These are phyloP conservation scores for Clonostachys rosea DNA, from an alignment of 2,329 filamentous ascomycete genomes.

Conservation along the genomic window DNA sequence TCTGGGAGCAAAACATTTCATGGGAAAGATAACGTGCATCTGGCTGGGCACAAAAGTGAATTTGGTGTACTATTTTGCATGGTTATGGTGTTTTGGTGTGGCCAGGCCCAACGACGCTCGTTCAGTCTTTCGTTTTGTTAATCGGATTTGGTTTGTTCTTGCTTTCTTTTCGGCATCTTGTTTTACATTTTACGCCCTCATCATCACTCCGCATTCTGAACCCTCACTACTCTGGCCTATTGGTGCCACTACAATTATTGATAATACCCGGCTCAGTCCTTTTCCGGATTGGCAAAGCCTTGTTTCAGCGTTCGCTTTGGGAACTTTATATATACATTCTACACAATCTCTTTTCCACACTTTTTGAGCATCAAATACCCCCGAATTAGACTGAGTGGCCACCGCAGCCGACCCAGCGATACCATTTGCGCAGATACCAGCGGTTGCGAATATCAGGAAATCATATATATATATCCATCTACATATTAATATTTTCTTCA, in stretches of 20 bases:
- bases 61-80: slow-evolving; percentile 2
- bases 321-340: slow-evolving; percentile 1
- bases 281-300: neutral
- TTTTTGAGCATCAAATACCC: slow-evolving; percentile 24
- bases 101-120: neutral
- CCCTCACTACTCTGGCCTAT: neutral
- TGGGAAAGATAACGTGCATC: neutral
- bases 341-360: neutral
- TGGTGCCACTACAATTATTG: neutral
- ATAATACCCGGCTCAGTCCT: slow-evolving; percentile 15
- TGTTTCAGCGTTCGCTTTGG: slow-evolving; percentile 1
- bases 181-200: slow-evolving; percentile 12
- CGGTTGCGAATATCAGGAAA: neutral
- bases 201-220: slow-evolving; percentile 11
- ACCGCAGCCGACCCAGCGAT: slow-evolving; percentile 8
- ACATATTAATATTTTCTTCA: neutral
- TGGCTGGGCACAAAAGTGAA: neutral
- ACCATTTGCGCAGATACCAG: neutral
- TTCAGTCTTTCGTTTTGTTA: neutral
- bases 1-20: neutral
- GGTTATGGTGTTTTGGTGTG: slow-evolving; percentile 4
- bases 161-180: slow-evolving; percentile 6
- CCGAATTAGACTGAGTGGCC: slow-evolving; percentile 25
- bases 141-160: slow-evolving; percentile 1
- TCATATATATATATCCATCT: slow-evolving; percentile 1